These are phyloP conservation scores for Fraxinus nigra DNA, from an alignment of 305 asterid species.

Conservation along the genomic window DNA sequence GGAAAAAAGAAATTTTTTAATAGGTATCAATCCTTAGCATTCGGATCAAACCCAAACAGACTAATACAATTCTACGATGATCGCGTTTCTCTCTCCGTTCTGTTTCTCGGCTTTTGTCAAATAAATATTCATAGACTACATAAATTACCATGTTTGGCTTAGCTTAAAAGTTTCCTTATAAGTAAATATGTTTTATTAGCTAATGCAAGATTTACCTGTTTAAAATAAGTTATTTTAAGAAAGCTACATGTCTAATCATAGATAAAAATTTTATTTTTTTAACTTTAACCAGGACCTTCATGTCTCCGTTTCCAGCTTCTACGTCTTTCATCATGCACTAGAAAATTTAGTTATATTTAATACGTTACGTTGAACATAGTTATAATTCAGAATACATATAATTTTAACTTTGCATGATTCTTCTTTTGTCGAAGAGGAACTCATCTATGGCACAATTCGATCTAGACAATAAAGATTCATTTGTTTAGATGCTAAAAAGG, in stretches of 20 bases:
- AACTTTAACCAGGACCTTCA: slow-evolving; percentile 12
- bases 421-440: neutral
- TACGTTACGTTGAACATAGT: neutral
- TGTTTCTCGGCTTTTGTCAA: neutral
- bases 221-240: neutral
- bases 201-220: neutral
- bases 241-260: neutral
- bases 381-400: neutral
- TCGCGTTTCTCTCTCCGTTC: neutral
- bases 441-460: neutral
- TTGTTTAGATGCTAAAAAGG: neutral
- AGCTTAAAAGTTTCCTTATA: neutral
- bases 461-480: neutral
- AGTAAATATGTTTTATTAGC: neutral
- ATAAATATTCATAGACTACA: neutral
- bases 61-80: slow-evolving; percentile 21
- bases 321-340: neutral
- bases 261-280: neutral
- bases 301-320: slow-evolving; percentile 4
- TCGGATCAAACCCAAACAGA: slow-evolving; percentile 41
- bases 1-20: neutral
- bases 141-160: neutral
- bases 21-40: slow-evolving; percentile 27
- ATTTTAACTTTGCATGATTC: neutral
- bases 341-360: neutral